Evolutionary conservation across 2,329 filamentous ascomycete species (phyloP), one percentile per base, ranked within the genome.

Genomic region (Stylonectria norvegica): DNA sequence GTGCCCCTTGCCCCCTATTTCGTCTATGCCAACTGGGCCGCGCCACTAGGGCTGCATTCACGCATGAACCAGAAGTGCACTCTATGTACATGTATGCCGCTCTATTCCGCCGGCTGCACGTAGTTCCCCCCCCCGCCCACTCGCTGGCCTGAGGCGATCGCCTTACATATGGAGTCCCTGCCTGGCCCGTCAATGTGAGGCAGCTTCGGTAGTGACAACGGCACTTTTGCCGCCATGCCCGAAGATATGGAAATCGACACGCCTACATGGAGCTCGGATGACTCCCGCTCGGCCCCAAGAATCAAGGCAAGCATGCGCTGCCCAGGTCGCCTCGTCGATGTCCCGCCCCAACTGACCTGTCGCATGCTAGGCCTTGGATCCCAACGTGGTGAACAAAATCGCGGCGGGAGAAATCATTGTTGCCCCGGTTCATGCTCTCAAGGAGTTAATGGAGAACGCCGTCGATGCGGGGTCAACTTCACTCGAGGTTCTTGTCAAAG

Each of bases 381-480:
- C 86, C 48, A 85, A 93, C 68, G 93, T 98, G 16, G 86, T 98
- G 51, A 98, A 97, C 72, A 98, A 97, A 65, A 98, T 98, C 53
- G 93, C 93, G 1, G 93, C 93, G 0, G 93, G 93, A 15, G 93
- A 98, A 65, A 98, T 98, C 56, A 98, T 98, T 45, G 89, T 98
- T 34, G 91, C 93, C 2, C 94, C 93, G 0, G 89, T 96, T 19
- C 89, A 98, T 64, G 93, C 94, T 3, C 67, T 98, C 42, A 98
- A 98, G 66, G 93, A 98, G 63, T 72, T 98, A 35, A 89, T 98
- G 10, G 93, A 98, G 63, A 98, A 98, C 57, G 85, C 93, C 4
- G 89, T 98, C 12, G 94, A 98, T 67, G 93, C 94, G n/a, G 91
- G 93, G 5, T 87, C 93, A 3, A 97, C 93, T 0, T 81, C 85